Percentiles rank a stretch among this genome's conserved stretches.
Conservation (phyloP, 371 early-diverging fungal genomes). For the Apophysomyces ossiformis region DNA sequence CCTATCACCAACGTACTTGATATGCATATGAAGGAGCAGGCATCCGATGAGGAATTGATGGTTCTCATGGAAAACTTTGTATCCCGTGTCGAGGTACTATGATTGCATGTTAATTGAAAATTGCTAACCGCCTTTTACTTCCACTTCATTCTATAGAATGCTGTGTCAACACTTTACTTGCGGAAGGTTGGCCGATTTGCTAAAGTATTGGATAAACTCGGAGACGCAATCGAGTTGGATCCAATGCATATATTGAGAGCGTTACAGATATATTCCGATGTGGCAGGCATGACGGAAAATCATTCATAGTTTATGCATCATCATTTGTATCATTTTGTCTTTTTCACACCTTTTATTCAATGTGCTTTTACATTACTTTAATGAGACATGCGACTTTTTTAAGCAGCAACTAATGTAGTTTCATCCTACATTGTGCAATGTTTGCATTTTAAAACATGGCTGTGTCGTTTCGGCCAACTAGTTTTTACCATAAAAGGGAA, state of each 20-base stretch:
- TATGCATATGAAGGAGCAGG: conserved; percentile 21
- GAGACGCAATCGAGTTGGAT: conserved; percentile 53
- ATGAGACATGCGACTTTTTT: no score
- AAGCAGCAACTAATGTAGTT: no score
- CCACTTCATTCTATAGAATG: conserved; percentile 39
- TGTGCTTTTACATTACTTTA: no score
- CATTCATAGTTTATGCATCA: not conserved
- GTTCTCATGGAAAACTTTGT: conserved; percentile 64
- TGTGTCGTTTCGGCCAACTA: no score
- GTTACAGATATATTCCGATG: conserved; percentile 58
- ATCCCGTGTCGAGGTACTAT: conserved; percentile 60
- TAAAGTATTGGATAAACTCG: conserved; percentile 50
- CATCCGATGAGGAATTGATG: conserved; percentile 62
- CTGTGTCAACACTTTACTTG: conserved; percentile 54
- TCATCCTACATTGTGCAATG: no score
- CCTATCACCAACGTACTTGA: conserved; percentile 6
- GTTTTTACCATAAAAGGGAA: no score
- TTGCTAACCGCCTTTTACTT: not conserved
- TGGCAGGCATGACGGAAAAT: conserved; percentile 11
- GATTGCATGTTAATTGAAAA: not conserved
- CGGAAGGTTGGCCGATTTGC: conserved; percentile 52
- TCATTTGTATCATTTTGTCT: not conserved
- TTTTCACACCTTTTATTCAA: not conserved
- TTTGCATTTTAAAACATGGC: no score
- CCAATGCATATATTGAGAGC: conserved; percentile 55